Conservation (phyloP, 345 rosid genomes). For the Combretum micranthum region DNA sequence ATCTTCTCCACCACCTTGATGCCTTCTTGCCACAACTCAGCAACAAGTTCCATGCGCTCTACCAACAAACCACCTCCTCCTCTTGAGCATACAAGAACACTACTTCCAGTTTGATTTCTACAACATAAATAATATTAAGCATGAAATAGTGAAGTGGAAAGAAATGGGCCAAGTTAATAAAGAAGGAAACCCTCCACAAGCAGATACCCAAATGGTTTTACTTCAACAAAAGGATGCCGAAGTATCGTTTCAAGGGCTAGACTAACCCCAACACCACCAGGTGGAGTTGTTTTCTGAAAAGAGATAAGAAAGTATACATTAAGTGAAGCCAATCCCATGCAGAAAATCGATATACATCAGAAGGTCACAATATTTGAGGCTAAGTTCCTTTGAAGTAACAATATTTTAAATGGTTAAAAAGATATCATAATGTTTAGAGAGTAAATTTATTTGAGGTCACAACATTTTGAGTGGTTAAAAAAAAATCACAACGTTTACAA, state of each 20-base stretch:
- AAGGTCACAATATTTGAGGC: too few relatives aligned
- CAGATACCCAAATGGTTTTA: conserved; percentile 51
- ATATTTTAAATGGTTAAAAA: too few relatives aligned
- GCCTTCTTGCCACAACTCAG: conserved; percentile 79
- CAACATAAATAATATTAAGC: conserved; percentile 7
- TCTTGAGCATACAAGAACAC: conserved; percentile 85
- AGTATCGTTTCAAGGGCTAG: conserved; percentile 85
- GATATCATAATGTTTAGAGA: too few relatives aligned
- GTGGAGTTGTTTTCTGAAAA: conserved; percentile 71
- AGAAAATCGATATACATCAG: too few relatives aligned
- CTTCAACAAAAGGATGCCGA: conserved; percentile 54
- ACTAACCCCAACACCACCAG: conserved; percentile 86
- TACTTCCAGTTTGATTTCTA: conserved; percentile 61
- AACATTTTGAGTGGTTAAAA: too few relatives aligned
- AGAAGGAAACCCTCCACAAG: background rate
- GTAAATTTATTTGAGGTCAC: too few relatives aligned
- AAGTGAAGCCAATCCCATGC: too few relatives aligned
- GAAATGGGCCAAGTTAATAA: conserved; percentile 1
- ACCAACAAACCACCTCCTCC: conserved; percentile 94
- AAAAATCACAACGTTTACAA: too few relatives aligned
- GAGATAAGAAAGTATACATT: background rate
- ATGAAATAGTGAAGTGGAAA: background rate
- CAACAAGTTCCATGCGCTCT: conserved; percentile 88
- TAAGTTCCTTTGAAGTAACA: too few relatives aligned
- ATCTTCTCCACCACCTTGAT: conserved; percentile 55